Conservation (phyloP, 257 asterid genomes). For the Solanum raphanifolium region DNA sequence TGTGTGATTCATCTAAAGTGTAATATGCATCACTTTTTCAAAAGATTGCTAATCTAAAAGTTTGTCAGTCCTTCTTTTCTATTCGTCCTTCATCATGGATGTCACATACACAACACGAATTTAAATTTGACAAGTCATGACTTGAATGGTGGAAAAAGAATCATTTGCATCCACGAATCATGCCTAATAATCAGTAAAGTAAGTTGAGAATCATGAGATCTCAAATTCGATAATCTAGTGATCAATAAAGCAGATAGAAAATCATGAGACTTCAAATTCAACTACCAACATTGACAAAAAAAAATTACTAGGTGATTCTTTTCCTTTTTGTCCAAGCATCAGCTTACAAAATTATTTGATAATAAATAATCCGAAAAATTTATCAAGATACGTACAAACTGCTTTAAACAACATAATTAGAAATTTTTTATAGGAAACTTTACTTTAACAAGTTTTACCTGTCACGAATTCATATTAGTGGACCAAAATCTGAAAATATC, state of each 20-base stretch:
- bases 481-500: not conserved
- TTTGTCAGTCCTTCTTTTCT: not conserved
- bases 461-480: not conserved
- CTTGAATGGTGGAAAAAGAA: not conserved
- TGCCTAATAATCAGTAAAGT: not conserved
- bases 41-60: not conserved
- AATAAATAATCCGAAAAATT: not conserved
- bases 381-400: rapidly evolving
- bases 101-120: not conserved
- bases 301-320: not conserved
- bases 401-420: not conserved
- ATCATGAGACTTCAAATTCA: too few species aligned
- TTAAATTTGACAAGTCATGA: not conserved
- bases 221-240: too few species aligned
- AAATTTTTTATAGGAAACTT: not conserved
- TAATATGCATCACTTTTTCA: not conserved
- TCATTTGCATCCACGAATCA: not conserved
- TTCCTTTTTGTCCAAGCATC: not conserved
- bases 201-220: not conserved
- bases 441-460: not conserved
- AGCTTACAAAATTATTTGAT: not conserved
- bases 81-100: not conserved
- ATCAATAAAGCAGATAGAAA: too few species aligned
- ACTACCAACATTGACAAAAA: too few species aligned
- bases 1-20: not conserved